phyloP scores from a whole-genome alignment of 306 rosid genomes.

The Erythrophleum fordii region DNA sequence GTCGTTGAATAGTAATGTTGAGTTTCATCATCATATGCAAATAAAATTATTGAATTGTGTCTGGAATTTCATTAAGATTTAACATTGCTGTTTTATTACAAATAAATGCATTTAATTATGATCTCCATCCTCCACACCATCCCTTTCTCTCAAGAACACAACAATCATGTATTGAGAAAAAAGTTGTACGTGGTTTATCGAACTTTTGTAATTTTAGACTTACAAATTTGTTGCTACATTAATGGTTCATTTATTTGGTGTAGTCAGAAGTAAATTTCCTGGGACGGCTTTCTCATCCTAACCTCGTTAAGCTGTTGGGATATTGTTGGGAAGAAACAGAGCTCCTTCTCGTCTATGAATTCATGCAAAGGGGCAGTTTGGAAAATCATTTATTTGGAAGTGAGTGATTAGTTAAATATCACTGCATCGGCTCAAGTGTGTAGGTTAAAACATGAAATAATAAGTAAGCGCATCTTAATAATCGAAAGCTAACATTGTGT shows the following conservation, averaged over 20 bases:
- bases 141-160: not conserved
- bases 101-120: constrained; percentile 15
- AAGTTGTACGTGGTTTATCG: not conserved
- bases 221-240: not conserved
- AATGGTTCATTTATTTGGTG: constrained; percentile 40
- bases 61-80: not conserved
- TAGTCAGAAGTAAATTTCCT: constrained; percentile 92
- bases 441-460: constrained; percentile 20
- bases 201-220: not conserved
- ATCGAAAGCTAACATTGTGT: constrained; percentile 6
- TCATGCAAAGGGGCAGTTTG: constrained; percentile 94
- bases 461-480: constrained; percentile 19
- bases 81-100: not conserved
- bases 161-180: not conserved
- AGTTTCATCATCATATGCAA: constrained; percentile 17
- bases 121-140: not conserved
- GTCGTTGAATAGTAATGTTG: not conserved
- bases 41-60: not conserved
- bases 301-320: constrained; percentile 88
- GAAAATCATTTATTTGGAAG: constrained; percentile 97
- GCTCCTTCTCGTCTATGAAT: constrained; percentile 84
- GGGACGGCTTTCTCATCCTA: constrained; percentile 89
- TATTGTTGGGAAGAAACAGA: constrained; percentile 85
- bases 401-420: constrained; percentile 47
- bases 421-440: not conserved